Percentiles rank a stretch among this genome's conserved stretches.
These are phyloP conservation scores for Stentor coeruleus DNA, from an alignment of 73 alveolate species.

Conservation along the genomic window DNA sequence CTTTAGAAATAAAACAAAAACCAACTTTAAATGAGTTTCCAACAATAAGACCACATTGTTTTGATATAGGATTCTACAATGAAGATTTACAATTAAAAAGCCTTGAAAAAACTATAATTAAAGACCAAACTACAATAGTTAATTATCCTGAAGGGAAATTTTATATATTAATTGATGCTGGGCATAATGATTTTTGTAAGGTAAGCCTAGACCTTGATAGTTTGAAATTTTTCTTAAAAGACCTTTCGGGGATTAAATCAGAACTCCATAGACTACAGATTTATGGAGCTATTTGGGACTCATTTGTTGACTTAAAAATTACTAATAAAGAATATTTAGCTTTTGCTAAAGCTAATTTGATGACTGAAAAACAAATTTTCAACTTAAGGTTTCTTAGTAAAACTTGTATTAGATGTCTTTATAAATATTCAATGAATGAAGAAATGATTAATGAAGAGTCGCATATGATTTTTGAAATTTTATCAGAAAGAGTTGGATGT, in stretches of 20 bases:
- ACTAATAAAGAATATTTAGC: background rate
- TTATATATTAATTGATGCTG: background rate
- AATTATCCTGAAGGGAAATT: no score
- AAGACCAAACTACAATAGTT: background rate
- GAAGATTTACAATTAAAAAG: background rate
- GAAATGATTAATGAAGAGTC: no score
- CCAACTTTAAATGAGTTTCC: background rate
- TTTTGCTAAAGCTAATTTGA: background rate
- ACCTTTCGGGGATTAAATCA: background rate
- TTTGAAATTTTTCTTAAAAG: background rate
- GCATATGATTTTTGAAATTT: background rate
- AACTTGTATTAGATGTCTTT: no score
- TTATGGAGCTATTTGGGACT: background rate
- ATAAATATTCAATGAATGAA: no score
- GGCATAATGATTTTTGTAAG: background rate
- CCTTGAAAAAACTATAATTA: background rate
- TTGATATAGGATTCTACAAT: background rate
- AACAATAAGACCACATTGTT: constrained; percentile 7
- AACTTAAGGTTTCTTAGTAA: background rate
- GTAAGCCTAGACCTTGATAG: background rate
- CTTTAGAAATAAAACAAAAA: constrained; percentile 51
- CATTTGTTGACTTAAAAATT: background rate
- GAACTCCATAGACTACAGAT: background rate
- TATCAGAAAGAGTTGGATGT: background rate
- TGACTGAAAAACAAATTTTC: background rate